Evolutionary conservation across 192 early-diverging fungal species (phyloP), one percentile per base, ranked within the genome.

Genomic region (Linnemannia exigua): DNA sequence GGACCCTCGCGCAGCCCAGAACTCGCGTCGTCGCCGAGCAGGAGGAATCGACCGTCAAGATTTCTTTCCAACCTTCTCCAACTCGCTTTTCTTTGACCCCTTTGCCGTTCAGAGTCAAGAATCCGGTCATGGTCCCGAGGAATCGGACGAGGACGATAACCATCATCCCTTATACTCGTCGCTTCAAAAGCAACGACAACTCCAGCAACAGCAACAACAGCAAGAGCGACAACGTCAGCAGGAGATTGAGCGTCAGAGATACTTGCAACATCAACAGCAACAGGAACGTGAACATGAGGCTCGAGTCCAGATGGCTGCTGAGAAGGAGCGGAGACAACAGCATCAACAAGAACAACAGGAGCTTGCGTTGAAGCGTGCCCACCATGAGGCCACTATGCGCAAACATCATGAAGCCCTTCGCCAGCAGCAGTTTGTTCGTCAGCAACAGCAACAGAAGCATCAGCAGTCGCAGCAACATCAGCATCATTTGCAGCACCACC

Each of bases 61-160:
- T 31, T 85, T 76, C 47, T 85, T 85, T n/a, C 83, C 83, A 19
- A 61, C 67, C 35, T 85, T 79, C 33, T 75, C 77, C 38, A 70
- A 79, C 67, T 74, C 77, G 0, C 52, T 77, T 25, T 75, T 79
- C 48, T 38, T 48, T 25, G 77, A 79, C 31, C 77, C 77, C 3
- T 72, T 85, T 67, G 36, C 74, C 16, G n/a, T 50, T 0, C 31
- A 35, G 37, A 67, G 14, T 46, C 16, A 51, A 28, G 61, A 61
- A 58, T 16, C 37, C 7, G 36, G 17, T 2, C 44, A 51, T 20
- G 46, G 63, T 25, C 15, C 46, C 17, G 74, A 72, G 14, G 44
- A 72, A 8, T 15, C 47, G 1, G 31, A 41, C n/a, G 31, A 68
- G 51, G n/a, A n/a, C n/a, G n/a, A 38, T 8, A 33, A 6, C 33